A percentile compares a stretch with the other conserved stretches of the same genome.
These are phyloP conservation scores for Sugiyamaella xylanicola DNA, from an alignment of 1,139 yeast genomes.

Conservation along the genomic window DNA sequence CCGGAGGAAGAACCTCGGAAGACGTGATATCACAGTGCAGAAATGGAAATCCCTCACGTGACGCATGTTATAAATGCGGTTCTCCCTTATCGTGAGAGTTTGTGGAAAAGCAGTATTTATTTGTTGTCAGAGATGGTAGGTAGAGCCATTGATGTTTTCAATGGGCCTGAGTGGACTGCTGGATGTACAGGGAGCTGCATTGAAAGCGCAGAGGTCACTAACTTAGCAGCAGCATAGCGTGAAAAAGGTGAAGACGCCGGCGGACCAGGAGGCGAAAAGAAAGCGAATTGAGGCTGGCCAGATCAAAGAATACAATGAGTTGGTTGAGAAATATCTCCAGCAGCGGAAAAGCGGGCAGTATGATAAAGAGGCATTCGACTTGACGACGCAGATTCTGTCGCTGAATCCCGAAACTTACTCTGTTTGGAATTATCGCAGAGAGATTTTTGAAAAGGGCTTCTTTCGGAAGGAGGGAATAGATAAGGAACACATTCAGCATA, in stretches of 20 bases:
- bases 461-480: conserved; percentile 31
- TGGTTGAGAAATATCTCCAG: conserved; percentile 43
- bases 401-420: conserved; percentile 88
- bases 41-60: no score
- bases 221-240: conserved; percentile 62
- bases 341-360: conserved; percentile 34
- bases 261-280: conserved; percentile 52
- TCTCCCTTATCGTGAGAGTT: no score
- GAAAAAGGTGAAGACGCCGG: conserved; percentile 59
- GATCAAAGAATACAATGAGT: conserved; percentile 56
- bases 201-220: no score
- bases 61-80: background rate
- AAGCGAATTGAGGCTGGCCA: conserved; percentile 55
- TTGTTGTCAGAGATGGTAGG: conserved; percentile 3
- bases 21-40: no score
- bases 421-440: conserved; percentile 87
- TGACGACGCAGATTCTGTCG: conserved; percentile 59
- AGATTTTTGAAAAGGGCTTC: conserved; percentile 52
- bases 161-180: no score
- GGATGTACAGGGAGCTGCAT: no score
- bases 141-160: no score
- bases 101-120: no score
- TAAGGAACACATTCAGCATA: conserved; percentile 37
- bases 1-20: no score
- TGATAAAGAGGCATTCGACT: conserved; percentile 50